phyloP scores from a whole-genome alignment of 768 basidiomycete genomes.

The Pholiota conissans region DNA sequence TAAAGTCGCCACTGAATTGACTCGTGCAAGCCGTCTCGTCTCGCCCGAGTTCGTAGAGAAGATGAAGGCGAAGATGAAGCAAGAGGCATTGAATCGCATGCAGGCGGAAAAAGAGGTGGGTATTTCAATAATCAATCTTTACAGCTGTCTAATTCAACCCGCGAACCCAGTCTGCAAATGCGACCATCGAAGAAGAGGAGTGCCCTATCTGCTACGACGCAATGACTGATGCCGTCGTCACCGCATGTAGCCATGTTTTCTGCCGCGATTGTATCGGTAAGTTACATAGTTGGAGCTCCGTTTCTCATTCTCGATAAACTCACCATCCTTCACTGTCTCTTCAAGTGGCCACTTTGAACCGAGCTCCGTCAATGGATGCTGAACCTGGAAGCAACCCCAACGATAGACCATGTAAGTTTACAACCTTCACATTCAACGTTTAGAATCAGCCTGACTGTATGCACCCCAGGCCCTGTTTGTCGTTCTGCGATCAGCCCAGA shows the following conservation, averaged over 20 bases:
- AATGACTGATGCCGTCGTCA: constrained; percentile 53
- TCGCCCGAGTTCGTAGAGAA: constrained; percentile 48
- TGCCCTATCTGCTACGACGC: constrained; percentile 71
- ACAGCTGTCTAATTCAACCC: background rate
- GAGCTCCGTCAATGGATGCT: constrained; percentile 23
- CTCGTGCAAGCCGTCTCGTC: constrained; percentile 44
- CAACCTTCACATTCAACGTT: background rate
- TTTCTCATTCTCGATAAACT: too few species aligned
- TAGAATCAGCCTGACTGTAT: background rate
- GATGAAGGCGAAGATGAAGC: constrained; percentile 48
- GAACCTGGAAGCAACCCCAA: constrained; percentile 27
- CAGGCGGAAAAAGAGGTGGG: constrained; percentile 53
- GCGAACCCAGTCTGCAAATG: constrained; percentile 41
- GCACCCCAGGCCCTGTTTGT: constrained; percentile 55
- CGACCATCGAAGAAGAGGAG: constrained; percentile 52
- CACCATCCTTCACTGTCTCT: background rate
- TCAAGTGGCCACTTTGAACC: constrained; percentile 41
- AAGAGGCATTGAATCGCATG: constrained; percentile 41
- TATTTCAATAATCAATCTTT: background rate
- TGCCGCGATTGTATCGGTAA: constrained; percentile 60
- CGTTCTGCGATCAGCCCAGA: constrained; percentile 46
- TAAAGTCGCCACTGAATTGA: constrained; percentile 39
- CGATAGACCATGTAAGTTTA: constrained; percentile 51
- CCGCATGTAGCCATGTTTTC: constrained; percentile 61
- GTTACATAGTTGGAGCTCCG: constrained; percentile 13